Base-by-base conservation (phyloP, 139 green algal species). In the Parachlorella kessleri region DNA sequence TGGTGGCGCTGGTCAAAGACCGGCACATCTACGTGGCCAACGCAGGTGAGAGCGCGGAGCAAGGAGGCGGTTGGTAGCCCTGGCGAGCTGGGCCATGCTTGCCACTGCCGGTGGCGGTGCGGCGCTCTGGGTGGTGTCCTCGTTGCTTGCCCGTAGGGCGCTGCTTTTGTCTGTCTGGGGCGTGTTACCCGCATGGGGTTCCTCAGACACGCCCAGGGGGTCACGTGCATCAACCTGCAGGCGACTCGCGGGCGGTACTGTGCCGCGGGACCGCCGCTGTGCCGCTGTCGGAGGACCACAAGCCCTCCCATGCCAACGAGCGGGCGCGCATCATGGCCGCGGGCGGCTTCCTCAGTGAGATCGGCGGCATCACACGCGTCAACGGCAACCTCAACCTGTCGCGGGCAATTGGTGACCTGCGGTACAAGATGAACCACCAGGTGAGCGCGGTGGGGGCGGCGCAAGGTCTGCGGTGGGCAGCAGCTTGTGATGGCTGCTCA, bases 361-460 rank as follows among this genome's bases (percentile, higher is more conserved):
- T 92, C 37, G 80, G 76, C 55, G 83, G 78, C 59, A 88, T 85
- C 55, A 81, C 70, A 67, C 85, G 95, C 33, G 95, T 98, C 1
- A 98, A 98, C 73, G 95, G 94, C 82, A 98, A 97, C 82, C 89
- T 98, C 4, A 98, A 98, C 84, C 87, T 99, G 77, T 96, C 91
- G 4, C 89, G 75, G 2, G 97, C 96, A 0, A 97, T 99, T 72
- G 96, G 96, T 0, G 96, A 99, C 82, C 86, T 99, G 55, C 94
- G 94, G 76, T 98, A 98, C 85, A 98, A 98, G 89, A 81, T 72
- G 73, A 95, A 96, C 76, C 55, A 48, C 28, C 75, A 91, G 48
- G 76, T 81, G 65, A 14, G 30, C 1, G 24, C 8, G 53, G 30
- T n/a, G n/a, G n/a, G n/a, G n/a, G n/a, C n/a, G n/a, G n/a, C n/a